Conservation (phyloP, 1,284 basidiomycete species). For the Takashimella koratensis region DNA sequence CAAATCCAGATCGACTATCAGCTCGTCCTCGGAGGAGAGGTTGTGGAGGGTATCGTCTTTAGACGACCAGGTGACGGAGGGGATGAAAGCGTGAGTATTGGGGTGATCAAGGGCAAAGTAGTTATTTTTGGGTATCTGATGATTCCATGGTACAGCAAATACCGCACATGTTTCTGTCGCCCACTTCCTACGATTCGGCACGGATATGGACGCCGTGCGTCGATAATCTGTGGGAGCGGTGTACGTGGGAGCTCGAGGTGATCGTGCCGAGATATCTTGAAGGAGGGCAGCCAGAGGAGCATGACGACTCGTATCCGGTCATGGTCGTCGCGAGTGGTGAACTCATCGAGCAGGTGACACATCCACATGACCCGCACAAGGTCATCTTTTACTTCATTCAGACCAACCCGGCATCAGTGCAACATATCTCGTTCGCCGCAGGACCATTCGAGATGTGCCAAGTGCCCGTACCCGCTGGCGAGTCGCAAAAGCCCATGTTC, state of each 20-base stretch:
- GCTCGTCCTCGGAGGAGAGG: conserved; percentile 33
- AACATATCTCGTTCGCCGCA: conserved; percentile 93
- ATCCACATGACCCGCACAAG: conserved; percentile 91
- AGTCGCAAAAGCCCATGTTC: conserved; percentile 74
- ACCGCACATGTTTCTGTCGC: conserved; percentile 88
- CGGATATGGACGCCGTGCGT: conserved; percentile 97
- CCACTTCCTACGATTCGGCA: conserved; percentile 83
- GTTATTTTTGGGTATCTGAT: not conserved
- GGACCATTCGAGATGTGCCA: conserved; percentile 85
- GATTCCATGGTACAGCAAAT: conserved; percentile 59
- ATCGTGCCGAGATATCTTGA: conserved; percentile 85
- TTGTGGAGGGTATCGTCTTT: conserved; percentile 45
- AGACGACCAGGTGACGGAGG: conserved; percentile 39
- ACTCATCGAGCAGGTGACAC: conserved; percentile 85
- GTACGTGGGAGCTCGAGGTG: conserved; percentile 98
- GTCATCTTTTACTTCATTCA: conserved; percentile 93
- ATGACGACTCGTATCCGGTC: conserved; percentile 61
- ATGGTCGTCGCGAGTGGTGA: conserved; percentile 92
- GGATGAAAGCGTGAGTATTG: conserved; percentile 60
- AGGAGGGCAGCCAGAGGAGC: conserved; percentile 54
- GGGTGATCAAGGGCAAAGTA: not conserved
- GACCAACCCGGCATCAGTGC: conserved; percentile 80
- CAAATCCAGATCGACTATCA: conserved; percentile 47
- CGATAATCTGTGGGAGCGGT: conserved; percentile 92
- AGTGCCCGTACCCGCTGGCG: conserved; percentile 59